A percentile compares a stretch with the other conserved stretches of the same genome.
Evolutionary conservation across 805 yeast genomes (phyloP).

Genomic region (Nematodospora valgi): DNA sequence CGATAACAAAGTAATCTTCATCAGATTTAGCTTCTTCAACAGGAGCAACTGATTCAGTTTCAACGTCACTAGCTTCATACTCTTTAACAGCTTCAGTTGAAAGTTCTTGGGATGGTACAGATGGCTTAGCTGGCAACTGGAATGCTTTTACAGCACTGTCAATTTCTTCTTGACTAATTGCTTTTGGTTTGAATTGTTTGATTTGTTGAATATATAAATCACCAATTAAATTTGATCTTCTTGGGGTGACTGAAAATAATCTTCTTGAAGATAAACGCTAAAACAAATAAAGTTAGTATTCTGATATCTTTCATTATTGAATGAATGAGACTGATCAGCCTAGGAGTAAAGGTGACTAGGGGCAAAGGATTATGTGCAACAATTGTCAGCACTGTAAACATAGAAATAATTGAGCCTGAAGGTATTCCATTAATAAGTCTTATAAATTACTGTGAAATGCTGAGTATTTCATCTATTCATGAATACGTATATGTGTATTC

Average conservation of each 20-base stretch:
- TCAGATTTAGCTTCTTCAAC: constrained; percentile 31
- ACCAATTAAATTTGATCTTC: constrained; percentile 60
- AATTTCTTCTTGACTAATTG: constrained; percentile 68
- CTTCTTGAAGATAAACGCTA: constrained; percentile 38
- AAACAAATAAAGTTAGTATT: constrained; percentile 4
- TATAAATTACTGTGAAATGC: too few relatives aligned
- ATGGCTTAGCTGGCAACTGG: constrained; percentile 77
- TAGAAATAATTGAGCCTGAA: too few relatives aligned
- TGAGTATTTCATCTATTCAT: too few relatives aligned
- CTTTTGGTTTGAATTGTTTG: constrained; percentile 83
- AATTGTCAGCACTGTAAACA: too few relatives aligned
- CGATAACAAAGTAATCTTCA: constrained; percentile 81
- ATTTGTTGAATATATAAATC: constrained; percentile 86
- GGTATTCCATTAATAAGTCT: too few relatives aligned
- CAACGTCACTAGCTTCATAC: constrained; percentile 72
- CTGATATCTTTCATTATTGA: background rate
- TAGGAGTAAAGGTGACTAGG: background rate
- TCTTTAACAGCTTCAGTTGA: constrained; percentile 64
- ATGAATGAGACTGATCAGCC: background rate
- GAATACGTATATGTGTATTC: too few relatives aligned
- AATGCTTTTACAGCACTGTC: constrained; percentile 79
- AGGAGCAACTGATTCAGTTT: constrained; percentile 48
- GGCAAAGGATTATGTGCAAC: background rate
- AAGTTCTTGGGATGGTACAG: constrained; percentile 67
- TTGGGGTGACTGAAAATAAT: constrained; percentile 40